phyloP scores from a whole-genome alignment of 441 rosid species.

The Jatropha multifida region DNA sequence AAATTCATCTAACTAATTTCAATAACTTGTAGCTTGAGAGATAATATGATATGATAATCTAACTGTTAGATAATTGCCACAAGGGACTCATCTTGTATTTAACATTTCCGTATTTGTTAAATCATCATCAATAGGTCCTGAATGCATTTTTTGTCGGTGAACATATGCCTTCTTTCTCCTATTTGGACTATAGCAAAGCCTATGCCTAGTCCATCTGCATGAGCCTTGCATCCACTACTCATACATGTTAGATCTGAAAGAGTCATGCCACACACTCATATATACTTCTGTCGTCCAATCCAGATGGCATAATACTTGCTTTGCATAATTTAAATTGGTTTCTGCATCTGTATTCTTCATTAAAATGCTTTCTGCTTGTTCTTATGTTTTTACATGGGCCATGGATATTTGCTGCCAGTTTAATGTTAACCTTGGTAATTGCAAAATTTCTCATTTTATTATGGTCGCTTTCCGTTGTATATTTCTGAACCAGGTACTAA shows the following conservation, averaged over 20 bases:
- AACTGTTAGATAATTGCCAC: neutral
- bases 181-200: neutral
- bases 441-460: neutral
- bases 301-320: neutral
- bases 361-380: neutral
- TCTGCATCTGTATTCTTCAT: neutral
- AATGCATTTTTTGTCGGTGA: neutral
- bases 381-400: neutral
- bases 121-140: neutral
- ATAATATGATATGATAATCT: neutral
- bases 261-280: neutral
- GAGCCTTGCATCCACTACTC: neutral
- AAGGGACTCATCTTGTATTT: neutral
- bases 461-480: neutral
- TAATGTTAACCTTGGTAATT: neutral
- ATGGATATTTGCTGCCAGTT: neutral
- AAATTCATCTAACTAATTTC: neutral
- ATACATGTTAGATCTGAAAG: neutral
- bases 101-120: neutral
- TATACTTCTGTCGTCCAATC: neutral
- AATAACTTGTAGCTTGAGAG: neutral
- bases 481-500: constrained; percentile 44
- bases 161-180: neutral
- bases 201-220: neutral
- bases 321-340: neutral